Evolutionary conservation across 352 stramenopile genomes (phyloP).

Genomic region (Pythium insidiosum): DNA sequence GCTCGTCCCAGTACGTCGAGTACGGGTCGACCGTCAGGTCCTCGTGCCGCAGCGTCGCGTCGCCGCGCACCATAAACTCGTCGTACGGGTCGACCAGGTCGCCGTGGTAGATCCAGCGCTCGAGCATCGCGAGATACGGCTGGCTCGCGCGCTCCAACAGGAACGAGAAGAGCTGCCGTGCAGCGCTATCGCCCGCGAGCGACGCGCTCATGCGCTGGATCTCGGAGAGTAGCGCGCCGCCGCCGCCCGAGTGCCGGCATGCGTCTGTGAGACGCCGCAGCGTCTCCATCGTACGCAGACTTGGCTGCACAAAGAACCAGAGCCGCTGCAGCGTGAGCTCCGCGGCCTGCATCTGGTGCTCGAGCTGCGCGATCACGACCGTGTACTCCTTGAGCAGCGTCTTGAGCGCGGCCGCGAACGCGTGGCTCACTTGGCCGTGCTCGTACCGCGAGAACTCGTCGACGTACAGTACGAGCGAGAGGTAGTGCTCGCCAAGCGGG

Average conservation of each 20-base stretch:
- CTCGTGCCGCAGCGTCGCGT: constrained; percentile 70
- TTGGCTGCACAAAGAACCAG: constrained; percentile 90
- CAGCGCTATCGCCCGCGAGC: constrained; percentile 70
- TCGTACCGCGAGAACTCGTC: constrained; percentile 85
- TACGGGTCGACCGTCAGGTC: constrained; percentile 85
- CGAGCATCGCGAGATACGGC: constrained; percentile 88
- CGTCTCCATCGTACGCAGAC: constrained; percentile 89
- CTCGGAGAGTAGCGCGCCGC: constrained; percentile 88
- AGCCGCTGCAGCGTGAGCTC: constrained; percentile 87
- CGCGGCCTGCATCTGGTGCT: constrained; percentile 58
- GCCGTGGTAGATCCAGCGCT: constrained; percentile 87
- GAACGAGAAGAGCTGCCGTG: constrained; percentile 70
- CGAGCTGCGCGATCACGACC: constrained; percentile 87
- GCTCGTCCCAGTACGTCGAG: constrained; percentile 86
- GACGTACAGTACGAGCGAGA: constrained; percentile 69
- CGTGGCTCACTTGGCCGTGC: constrained; percentile 91
- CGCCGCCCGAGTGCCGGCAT: constrained; percentile 68
- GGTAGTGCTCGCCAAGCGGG: constrained; percentile 65
- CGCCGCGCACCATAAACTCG: constrained; percentile 87
- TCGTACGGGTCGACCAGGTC: constrained; percentile 87
- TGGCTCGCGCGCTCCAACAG: constrained; percentile 77
- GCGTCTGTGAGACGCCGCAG: constrained; percentile 76
- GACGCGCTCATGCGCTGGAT: constrained; percentile 83
- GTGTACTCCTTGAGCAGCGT: constrained; percentile 90
- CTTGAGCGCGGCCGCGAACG: constrained; percentile 90